Conservation (phyloP, 2,329 filamentous ascomycete genomes). For the Grosmannia clavigera region DNA sequence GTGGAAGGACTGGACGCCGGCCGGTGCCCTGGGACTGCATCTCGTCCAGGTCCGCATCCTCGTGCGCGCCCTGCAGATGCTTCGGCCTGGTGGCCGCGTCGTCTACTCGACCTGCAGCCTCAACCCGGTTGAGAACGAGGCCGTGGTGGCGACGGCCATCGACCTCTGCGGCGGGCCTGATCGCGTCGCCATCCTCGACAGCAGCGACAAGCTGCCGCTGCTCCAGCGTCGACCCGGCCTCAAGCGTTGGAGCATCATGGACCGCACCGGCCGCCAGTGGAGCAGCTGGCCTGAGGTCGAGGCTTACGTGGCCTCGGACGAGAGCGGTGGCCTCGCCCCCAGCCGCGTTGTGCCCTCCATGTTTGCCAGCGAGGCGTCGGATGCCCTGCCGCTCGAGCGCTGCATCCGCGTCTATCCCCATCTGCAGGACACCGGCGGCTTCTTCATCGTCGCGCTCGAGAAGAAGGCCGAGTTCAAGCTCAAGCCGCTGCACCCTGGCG, state of each 20-base stretch:
- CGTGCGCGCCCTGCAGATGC: constrained; percentile 83
- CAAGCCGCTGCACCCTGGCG: constrained; percentile 36
- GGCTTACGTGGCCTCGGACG: constrained; percentile 47
- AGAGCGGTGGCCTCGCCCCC: constrained; percentile 42
- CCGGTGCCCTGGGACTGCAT: constrained; percentile 77
- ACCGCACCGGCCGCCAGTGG: constrained; percentile 71
- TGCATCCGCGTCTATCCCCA: constrained; percentile 95
- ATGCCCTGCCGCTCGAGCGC: constrained; percentile 66
- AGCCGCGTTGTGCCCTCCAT: constrained; percentile 65
- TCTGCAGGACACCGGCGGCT: constrained; percentile 88
- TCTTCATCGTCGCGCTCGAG: constrained; percentile 93
- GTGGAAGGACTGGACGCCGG: constrained; percentile 90
- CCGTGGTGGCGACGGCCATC: constrained; percentile 78
- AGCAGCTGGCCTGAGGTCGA: constrained; percentile 72
- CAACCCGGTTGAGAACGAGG: constrained; percentile 96
- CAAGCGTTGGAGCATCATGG: constrained; percentile 80
- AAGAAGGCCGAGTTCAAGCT: constrained; percentile 80
- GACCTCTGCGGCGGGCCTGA: constrained; percentile 73
- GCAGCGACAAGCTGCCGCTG: constrained; percentile 61
- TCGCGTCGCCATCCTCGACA: constrained; percentile 78
- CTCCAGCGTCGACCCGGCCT: constrained; percentile 69
- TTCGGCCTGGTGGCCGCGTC: constrained; percentile 86
- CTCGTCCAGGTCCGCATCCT: constrained; percentile 80
- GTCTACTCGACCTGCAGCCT: constrained; percentile 98
- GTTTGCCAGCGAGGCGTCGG: constrained; percentile 55